Conservation (phyloP, 495 filamentous ascomycete species). For the Acidiella bohemica region DNA sequence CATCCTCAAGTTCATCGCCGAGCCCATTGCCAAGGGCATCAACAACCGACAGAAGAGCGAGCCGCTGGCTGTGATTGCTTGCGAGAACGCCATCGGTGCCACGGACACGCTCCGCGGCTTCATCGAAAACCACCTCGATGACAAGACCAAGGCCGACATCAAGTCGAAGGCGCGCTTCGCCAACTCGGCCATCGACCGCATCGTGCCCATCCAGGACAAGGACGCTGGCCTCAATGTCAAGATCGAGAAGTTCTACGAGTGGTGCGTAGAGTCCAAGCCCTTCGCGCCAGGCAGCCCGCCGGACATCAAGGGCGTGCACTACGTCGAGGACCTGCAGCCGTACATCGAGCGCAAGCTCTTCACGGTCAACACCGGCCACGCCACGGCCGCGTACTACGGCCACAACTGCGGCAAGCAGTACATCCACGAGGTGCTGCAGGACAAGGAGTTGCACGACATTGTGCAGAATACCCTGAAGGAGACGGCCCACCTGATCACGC, state of each 20-base stretch:
- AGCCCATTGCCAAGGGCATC: slow-evolving; percentile 83
- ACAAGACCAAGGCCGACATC: slow-evolving; percentile 30
- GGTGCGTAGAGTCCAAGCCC: slow-evolving; percentile 80
- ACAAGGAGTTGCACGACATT: slow-evolving; percentile 52
- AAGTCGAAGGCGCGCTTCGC: slow-evolving; percentile 50
- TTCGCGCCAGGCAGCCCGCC: slow-evolving; percentile 55
- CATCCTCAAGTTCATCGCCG: slow-evolving; percentile 90
- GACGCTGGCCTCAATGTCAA: slow-evolving; percentile 74
- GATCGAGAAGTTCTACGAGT: slow-evolving; percentile 97
- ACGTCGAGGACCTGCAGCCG: slow-evolving; percentile 78
- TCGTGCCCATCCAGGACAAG: slow-evolving; percentile 76
- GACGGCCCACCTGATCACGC: slow-evolving; percentile 69
- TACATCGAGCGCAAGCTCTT: slow-evolving; percentile 99
- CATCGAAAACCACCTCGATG: slow-evolving; percentile 51
- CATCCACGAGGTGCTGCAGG: slow-evolving; percentile 70
- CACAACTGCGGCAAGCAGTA: slow-evolving; percentile 67
- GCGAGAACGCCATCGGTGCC: slow-evolving; percentile 90
- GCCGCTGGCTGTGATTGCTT: slow-evolving; percentile 85
- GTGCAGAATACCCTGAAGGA: slow-evolving; percentile 66
- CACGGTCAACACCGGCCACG: slow-evolving; percentile 97
- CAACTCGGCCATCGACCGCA: slow-evolving; percentile 96
- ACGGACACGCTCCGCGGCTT: slow-evolving; percentile 69
- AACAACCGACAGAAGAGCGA: slow-evolving; percentile 53
- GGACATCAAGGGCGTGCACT: slow-evolving; percentile 73
- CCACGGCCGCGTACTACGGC: slow-evolving; percentile 93